Evolutionary conservation across 805 yeast genomes (phyloP).

Genomic region (Ogataea glucozyma): DNA sequence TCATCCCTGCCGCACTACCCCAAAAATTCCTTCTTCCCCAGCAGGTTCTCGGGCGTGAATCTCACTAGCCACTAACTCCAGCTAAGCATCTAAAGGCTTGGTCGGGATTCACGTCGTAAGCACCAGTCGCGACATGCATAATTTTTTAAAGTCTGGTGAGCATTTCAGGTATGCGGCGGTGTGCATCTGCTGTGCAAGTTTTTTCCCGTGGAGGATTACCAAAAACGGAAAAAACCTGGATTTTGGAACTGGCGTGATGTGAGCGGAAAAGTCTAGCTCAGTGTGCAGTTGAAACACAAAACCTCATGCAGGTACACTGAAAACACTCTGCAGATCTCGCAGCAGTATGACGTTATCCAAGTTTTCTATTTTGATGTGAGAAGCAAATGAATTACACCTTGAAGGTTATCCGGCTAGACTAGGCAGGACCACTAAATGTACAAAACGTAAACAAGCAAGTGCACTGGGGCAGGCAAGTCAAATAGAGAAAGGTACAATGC

Average conservation of each 20-base stretch:
- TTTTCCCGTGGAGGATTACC: not conserved
- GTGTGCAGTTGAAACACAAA: conserved; percentile 4
- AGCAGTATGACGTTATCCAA: conserved; percentile 6
- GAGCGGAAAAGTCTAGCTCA: not conserved
- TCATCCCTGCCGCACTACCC: no score
- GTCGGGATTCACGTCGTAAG: no score
- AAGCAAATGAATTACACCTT: conserved; percentile 3
- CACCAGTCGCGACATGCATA: no score
- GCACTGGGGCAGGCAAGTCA: conserved; percentile 4
- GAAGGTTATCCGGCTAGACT: no score
- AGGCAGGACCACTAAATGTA: not conserved
- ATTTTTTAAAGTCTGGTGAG: no score
- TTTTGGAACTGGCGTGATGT: not conserved
- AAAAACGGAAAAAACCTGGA: not conserved
- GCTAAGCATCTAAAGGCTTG: no score
- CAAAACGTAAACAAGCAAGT: conserved; percentile 1
- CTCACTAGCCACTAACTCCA: no score
- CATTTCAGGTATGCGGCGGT: no score
- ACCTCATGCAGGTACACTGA: conserved; percentile 4
- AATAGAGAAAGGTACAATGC: not conserved
- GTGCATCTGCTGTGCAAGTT: not conserved
- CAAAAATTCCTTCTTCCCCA: no score
- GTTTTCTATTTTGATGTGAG: no score
- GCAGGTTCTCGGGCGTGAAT: no score
- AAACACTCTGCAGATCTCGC: conserved; percentile 2